These are phyloP conservation scores for Leccinum subgranulosum DNA, from an alignment of 768 basidiomycete species.

Conservation along the genomic window DNA sequence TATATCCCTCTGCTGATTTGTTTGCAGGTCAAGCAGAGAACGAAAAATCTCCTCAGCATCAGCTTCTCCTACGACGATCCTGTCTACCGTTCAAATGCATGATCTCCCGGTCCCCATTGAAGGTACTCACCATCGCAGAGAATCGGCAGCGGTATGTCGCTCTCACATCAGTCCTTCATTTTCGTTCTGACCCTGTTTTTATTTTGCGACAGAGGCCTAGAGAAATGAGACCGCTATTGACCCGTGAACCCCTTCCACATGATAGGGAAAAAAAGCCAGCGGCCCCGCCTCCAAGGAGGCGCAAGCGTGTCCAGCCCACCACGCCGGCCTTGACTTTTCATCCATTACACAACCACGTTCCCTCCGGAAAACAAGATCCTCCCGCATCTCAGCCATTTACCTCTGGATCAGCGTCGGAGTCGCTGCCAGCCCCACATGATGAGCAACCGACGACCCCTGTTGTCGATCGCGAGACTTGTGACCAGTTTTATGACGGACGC, in stretches of 20 bases:
- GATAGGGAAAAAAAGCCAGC: constrained; percentile 24
- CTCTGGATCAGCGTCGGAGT: constrained; percentile 8
- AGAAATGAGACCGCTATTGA: constrained; percentile 18
- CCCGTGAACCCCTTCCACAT: constrained; percentile 21
- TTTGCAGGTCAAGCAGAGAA: constrained; percentile 10
- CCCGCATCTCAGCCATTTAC: constrained; percentile 2
- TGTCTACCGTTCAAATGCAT: constrained; percentile 9
- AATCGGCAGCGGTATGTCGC: constrained; percentile 18
- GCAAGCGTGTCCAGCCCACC: constrained; percentile 20
- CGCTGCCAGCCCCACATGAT: constrained; percentile 9
- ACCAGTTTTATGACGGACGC: constrained; percentile 6
- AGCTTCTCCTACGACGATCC: constrained; percentile 7
- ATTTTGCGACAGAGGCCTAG: constrained; percentile 18
- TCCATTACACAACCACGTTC: constrained; percentile 19
- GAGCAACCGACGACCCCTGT: constrained; percentile 6
- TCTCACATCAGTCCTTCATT: constrained; percentile 9
- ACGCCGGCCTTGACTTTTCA: constrained; percentile 20
- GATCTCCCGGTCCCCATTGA: constrained; percentile 12
- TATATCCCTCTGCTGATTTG: constrained; percentile 21
- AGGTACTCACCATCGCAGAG: constrained; percentile 16
- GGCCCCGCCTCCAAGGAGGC: constrained; percentile 16
- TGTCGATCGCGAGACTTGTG: constrained; percentile 8
- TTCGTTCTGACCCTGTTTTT: constrained; percentile 8
- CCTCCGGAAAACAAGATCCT: constrained; percentile 22
- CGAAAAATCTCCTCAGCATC: constrained; percentile 11